A percentile compares a stretch with the other conserved stretches of the same genome.
Conservation (phyloP, 2,329 filamentous ascomycete genomes). For the Pseudocercospora macadamiae region DNA sequence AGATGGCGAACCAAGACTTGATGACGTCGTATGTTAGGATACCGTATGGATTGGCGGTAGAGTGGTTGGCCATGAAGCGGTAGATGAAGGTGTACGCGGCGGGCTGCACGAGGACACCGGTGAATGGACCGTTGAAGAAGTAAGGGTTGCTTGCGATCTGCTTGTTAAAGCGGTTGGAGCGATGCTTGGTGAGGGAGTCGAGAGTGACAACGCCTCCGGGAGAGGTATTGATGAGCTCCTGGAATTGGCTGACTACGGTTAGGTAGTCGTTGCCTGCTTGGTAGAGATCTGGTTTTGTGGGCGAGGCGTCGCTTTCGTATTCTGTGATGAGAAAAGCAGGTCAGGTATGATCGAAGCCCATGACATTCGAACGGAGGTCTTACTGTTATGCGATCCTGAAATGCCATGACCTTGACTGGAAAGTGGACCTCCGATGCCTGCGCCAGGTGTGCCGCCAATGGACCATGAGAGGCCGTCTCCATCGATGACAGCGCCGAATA, state of each 20-base stretch:
- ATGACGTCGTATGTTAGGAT: conserved; percentile 37
- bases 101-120: conserved; percentile 31
- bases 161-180: conserved; percentile 25
- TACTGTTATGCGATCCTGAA: conserved; percentile 31
- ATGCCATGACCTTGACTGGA: conserved; percentile 24
- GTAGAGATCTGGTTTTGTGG: conserved; percentile 38
- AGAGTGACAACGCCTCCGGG: conserved; percentile 20
- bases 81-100: conserved; percentile 34
- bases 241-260: conserved; percentile 29
- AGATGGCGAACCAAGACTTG: conserved; percentile 30
- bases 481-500: conserved; percentile 34
- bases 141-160: conserved; percentile 37
- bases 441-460: conserved; percentile 29
- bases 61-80: conserved; percentile 41
- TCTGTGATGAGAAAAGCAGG: no score
- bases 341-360: no score
- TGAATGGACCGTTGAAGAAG: conserved; percentile 40
- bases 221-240: conserved; percentile 32
- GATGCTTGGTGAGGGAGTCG: conserved; percentile 17
- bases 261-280: conserved; percentile 31
- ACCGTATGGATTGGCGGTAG: conserved; percentile 37
- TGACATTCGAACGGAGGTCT: no score
- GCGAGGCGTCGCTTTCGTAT: conserved; percentile 25
- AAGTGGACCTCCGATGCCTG: conserved; percentile 9
- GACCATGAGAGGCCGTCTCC: conserved; percentile 32